Evolutionary conservation across 2,329 filamentous ascomycete species (phyloP), one percentile per base, ranked within the genome.

Genomic region (Ophiocordyceps camponoti-floridani): DNA sequence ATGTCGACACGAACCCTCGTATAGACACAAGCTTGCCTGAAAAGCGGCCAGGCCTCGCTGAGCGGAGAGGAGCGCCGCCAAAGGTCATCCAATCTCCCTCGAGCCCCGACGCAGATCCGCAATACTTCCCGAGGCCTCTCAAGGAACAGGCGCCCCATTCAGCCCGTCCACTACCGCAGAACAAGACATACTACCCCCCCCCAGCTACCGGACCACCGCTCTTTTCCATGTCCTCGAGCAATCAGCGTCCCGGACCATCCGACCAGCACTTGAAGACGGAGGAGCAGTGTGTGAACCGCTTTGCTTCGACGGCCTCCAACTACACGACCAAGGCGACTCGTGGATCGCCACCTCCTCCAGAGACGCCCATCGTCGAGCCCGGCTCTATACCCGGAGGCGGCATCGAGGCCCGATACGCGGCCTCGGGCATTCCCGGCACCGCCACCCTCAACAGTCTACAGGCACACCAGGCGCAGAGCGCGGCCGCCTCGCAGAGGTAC

Each of bases 311-410:
- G 8, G 87, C 89, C 13, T 96, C 91, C 0, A 94, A 80, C 12
- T 94, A 88, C 2, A 98, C 91, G 1, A 95, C 89, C 2, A 79
- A 84, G 51, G 91, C 91, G 18, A 88, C 84, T 56, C 76, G 91
- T 53, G 91, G 91, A 40, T 96, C 89, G 27, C 91, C 91, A 5
- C 89, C 91, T 4, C 91, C 91, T 1, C 91, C 91, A 9, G 89
- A 96, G 60, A 96, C 91, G 0, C 86, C 91, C 30, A 73, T 89
- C 48, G 73, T 82, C 28, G 83, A 82, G 38, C 84, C 82, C 1
- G 78, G 76, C 16, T 70, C 69, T 44, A 69, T 78, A n/a, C 77
- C 81, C 2, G 77, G 78, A 45, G 85, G 83, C 38, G 85, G 84
- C 46, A 94, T 95, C 53, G 88, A 94, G 59, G 84, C 86, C 43